These are phyloP conservation scores for Aspergillus sp. DNA, from an alignment of 2,329 filamentous ascomycete genomes.

Conservation along the genomic window DNA sequence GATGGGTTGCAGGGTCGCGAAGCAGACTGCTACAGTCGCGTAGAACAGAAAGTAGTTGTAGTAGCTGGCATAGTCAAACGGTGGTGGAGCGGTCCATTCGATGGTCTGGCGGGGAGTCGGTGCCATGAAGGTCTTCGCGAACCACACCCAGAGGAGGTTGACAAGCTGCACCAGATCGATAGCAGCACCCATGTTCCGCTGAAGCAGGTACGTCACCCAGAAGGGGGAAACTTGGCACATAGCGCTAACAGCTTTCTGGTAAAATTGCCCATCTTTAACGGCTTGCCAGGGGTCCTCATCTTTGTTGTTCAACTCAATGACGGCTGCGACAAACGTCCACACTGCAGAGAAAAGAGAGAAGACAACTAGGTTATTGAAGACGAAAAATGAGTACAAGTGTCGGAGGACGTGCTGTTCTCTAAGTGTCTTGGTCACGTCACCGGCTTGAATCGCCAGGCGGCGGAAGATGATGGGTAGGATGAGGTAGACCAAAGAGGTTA, in stretches of 20 bases:
- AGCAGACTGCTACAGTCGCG: conserved; percentile 83
- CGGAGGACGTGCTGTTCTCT: conserved; percentile 88
- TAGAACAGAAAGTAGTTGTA: conserved; percentile 99
- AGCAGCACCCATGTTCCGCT: conserved; percentile 91
- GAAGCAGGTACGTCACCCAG: conserved; percentile 92
- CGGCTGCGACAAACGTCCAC: conserved; percentile 72
- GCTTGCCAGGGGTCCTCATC: conserved; percentile 70
- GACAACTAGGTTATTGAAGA: conserved; percentile 94
- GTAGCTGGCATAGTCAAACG: conserved; percentile 94
- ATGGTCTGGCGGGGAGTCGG: conserved; percentile 92
- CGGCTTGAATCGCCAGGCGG: conserved; percentile 77
- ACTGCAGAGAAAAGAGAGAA: conserved; percentile 89
- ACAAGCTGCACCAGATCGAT: conserved; percentile 90
- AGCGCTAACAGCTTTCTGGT: conserved; percentile 68
- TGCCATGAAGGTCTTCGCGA: conserved; percentile 79
- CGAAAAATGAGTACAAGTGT: conserved; percentile 93
- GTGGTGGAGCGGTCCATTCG: conserved; percentile 85
- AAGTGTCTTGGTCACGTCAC: conserved; percentile 89
- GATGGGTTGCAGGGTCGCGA: conserved; percentile 82
- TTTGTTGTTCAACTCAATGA: conserved; percentile 63
- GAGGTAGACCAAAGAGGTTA: conserved; percentile 87
- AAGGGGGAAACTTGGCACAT: conserved; percentile 84
- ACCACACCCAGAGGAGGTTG: conserved; percentile 81
- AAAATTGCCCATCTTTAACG: conserved; percentile 67
- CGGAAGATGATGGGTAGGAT: conserved; percentile 90